phyloP scores from a whole-genome alignment of 306 rosid species.

The Sicyos edulis region DNA sequence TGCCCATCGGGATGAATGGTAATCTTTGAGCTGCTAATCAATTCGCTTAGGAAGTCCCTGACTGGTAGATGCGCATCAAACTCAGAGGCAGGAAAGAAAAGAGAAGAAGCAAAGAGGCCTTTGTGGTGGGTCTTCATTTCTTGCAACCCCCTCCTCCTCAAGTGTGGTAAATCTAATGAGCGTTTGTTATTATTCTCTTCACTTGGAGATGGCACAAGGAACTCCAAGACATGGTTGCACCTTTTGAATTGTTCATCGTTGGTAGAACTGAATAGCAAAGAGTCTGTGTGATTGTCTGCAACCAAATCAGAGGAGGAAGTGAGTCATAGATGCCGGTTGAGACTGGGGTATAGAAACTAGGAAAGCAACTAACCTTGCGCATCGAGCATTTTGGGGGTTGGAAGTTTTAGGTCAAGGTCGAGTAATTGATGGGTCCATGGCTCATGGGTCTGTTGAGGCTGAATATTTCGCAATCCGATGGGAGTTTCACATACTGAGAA shows the following conservation, averaged over 20 bases:
- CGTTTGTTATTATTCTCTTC: conserved; percentile 25
- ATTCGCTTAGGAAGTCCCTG: conserved; percentile 49
- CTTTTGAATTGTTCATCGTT: conserved; percentile 55
- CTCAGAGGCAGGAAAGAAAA: conserved; percentile 44
- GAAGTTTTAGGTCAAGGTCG: conserved; percentile 35
- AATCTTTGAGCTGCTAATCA: conserved; percentile 49
- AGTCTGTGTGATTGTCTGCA: conserved; percentile 42
- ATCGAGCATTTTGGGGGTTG: conserved; percentile 34
- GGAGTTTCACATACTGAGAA: conserved; percentile 34
- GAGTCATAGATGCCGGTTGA: neutral
- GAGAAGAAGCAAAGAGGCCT: conserved; percentile 38
- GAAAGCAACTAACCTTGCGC: conserved; percentile 47
- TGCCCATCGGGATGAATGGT: conserved; percentile 59
- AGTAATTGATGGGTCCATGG: conserved; percentile 36
- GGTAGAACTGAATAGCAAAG: conserved; percentile 53
- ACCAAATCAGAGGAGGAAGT: conserved; percentile 18
- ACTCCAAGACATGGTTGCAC: conserved; percentile 47
- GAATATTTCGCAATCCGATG: conserved; percentile 41
- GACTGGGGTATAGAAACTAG: neutral
- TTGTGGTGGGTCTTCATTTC: conserved; percentile 29
- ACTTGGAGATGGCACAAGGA: conserved; percentile 44
- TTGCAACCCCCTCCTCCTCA: conserved; percentile 49
- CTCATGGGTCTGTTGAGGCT: conserved; percentile 31
- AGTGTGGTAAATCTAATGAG: conserved; percentile 39
- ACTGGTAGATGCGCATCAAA: conserved; percentile 42